phyloP scores from a whole-genome alignment of 2,329 filamentous ascomycete species.

The Cordyceps pruinosa region DNA sequence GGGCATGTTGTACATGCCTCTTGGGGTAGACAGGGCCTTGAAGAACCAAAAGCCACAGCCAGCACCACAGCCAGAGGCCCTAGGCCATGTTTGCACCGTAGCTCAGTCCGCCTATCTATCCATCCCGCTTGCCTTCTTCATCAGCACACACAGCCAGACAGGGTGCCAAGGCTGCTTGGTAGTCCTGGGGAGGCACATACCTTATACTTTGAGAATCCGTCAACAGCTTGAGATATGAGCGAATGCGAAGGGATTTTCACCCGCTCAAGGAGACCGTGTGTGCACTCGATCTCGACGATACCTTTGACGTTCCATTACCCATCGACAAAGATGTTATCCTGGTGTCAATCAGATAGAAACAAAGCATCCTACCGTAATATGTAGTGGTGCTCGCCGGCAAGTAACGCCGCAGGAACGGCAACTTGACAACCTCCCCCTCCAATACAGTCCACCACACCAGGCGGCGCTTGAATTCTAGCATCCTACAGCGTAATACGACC shows the following conservation, averaged over 20 bases:
- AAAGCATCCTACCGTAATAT: constrained; percentile 25
- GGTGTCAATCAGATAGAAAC: constrained; percentile 28
- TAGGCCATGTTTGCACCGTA: neutral
- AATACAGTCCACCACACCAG: constrained; percentile 24
- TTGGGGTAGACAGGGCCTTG: neutral
- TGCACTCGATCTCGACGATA: constrained; percentile 27
- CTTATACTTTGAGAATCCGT: constrained; percentile 2
- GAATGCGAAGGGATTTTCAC: constrained; percentile 23
- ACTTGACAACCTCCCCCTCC: constrained; percentile 24
- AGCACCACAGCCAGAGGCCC: no score
- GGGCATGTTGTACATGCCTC: neutral
- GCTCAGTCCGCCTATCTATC: neutral
- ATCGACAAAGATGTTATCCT: constrained; percentile 30
- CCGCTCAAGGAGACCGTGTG: constrained; percentile 19
- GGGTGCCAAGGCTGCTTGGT: neutral
- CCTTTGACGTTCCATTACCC: constrained; percentile 24
- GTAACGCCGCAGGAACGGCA: constrained; percentile 22
- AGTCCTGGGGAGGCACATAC: neutral
- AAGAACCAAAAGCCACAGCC: neutral
- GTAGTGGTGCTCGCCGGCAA: constrained; percentile 19
- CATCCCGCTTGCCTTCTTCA: neutral
- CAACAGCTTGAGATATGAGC: constrained; percentile 17
- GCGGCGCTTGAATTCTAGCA: constrained; percentile 25
- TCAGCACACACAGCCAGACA: neutral
- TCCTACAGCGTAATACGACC: constrained; percentile 29